These are phyloP conservation scores for Marchantia paleacea DNA, from an alignment of 225 moss, liverwort and hornwort species.

Conservation along the genomic window DNA sequence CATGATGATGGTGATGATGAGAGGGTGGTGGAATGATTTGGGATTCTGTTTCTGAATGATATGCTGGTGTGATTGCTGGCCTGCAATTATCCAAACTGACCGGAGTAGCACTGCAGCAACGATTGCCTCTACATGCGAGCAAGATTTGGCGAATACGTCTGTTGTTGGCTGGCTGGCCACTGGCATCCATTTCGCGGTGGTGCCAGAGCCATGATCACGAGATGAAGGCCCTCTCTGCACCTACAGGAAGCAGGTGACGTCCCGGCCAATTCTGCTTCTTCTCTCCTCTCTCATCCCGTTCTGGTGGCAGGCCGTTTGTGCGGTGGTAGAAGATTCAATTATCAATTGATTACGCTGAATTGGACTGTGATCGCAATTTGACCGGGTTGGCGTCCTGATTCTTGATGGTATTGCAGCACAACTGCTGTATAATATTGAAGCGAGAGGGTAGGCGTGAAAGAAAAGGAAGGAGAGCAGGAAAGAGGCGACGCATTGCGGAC, in stretches of 20 bases:
- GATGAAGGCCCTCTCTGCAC: not conserved
- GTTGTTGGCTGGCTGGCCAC: not conserved
- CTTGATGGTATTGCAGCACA: not conserved
- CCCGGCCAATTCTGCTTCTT: not conserved
- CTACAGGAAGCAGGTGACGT: conserved; percentile 7
- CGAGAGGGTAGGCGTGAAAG: not conserved
- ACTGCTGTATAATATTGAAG: not conserved
- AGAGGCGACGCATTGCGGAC: not conserved
- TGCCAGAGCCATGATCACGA: conserved; percentile 3
- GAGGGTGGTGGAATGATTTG: not conserved
- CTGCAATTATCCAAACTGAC: conserved; percentile 4
- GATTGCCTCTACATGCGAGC: not conserved
- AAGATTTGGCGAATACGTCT: conserved; percentile 1
- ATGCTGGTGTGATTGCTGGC: not conserved
- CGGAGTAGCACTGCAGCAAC: not conserved
- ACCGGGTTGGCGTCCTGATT: not conserved
- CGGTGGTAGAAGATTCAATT: not conserved
- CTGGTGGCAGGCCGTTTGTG: not conserved
- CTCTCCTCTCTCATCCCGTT: not conserved
- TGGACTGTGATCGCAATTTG: not conserved
- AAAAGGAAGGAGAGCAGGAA: not conserved
- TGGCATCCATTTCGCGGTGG: not conserved
- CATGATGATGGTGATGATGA: not conserved
- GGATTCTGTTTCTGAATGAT: not conserved
- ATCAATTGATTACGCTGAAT: not conserved